Evolutionary conservation across 352 stramenopile genomes (phyloP), one percentile per base, ranked within the genome.

Genomic region (Thraustotheca clavata): DNA sequence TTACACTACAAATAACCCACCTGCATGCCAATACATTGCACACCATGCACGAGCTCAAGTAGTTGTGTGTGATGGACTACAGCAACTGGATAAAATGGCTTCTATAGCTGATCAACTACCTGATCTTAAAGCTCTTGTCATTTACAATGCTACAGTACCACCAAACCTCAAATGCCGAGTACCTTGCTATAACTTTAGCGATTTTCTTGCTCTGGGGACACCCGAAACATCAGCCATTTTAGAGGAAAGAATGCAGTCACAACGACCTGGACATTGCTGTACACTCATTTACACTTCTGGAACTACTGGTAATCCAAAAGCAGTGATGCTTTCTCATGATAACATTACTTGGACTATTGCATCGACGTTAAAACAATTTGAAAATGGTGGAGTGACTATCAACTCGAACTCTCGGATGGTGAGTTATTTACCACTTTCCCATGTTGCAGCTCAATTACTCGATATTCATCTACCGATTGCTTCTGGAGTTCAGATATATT

Each of bases 261-360:
- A 69, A 33, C 70, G 73, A 32, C 71, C 72, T 6, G 50, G 55
- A n/a, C 76, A 96, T 69, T 96, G 86, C 71, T 89, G 80, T 71
- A 86, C 87, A 62, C 75, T 98, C 48, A 97, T 98, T 65, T 98
- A 98, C 78, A 98, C 93, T 55, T 97, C 87, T 29, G 94, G 94
- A 65, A 98, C 93, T 62, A 98, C 94, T 18, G 89, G 94, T 31
- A 72, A 88, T 65, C 94, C 94, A n/a, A 98, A 98, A 76, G 93
- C 89, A 26, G 94, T 98, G 27, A 98, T 98, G 93, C 91, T 98
- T 62, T 96, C 86, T 47, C 89, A 98, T 77, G 91, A 98, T 74
- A 98, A 98, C 71, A 74, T 98, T 12, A 82, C 82, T 5, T 96
- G 83, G 85, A 95, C 83, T 22, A 83, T 89, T 49, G 57, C 71